Percentiles rank a stretch among this genome's conserved stretches.
Evolutionary conservation across 169 alveolate genomes (phyloP).

Genomic region (Cryptosporidium muris): DNA sequence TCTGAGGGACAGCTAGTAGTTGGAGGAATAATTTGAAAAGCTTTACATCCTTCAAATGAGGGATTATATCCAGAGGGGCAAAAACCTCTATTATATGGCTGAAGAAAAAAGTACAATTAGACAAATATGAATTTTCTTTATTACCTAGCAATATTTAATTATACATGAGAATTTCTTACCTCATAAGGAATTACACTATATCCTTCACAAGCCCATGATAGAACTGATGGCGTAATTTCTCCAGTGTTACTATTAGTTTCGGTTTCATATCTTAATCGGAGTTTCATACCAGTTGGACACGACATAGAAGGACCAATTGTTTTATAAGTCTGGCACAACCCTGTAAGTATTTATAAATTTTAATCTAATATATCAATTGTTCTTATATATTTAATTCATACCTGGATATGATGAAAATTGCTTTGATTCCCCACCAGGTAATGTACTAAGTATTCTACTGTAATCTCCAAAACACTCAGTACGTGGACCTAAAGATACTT

Average conservation of each 20-base stretch:
- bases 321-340: slow-evolving; percentile 54
- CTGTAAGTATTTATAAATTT: not conserved
- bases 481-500: slow-evolving; percentile 62
- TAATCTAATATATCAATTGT: not conserved
- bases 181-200: slow-evolving; percentile 53
- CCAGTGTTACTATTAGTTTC: slow-evolving; percentile 62
- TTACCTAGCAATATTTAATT: not conserved
- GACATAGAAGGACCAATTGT: slow-evolving; percentile 52
- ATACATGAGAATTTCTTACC: slow-evolving; percentile 26
- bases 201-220: slow-evolving; percentile 71
- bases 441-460: slow-evolving; percentile 48
- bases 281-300: slow-evolving; percentile 58
- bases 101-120: not conserved
- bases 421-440: slow-evolving; percentile 31
- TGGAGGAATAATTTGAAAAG: slow-evolving; percentile 64
- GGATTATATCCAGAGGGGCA: slow-evolving; percentile 56
- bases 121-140: not conserved
- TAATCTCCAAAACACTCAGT: slow-evolving; percentile 61
- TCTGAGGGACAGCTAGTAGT: slow-evolving; percentile 44
- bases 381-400: not conserved
- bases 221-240: slow-evolving; percentile 39
- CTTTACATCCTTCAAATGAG: slow-evolving; percentile 69
- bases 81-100: slow-evolving; percentile 58
- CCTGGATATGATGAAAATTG: slow-evolving; percentile 61
- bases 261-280: slow-evolving; percentile 48